phyloP scores from a whole-genome alignment of 192 early-diverging fungal species.

The Dimargaris cristalligena region DNA sequence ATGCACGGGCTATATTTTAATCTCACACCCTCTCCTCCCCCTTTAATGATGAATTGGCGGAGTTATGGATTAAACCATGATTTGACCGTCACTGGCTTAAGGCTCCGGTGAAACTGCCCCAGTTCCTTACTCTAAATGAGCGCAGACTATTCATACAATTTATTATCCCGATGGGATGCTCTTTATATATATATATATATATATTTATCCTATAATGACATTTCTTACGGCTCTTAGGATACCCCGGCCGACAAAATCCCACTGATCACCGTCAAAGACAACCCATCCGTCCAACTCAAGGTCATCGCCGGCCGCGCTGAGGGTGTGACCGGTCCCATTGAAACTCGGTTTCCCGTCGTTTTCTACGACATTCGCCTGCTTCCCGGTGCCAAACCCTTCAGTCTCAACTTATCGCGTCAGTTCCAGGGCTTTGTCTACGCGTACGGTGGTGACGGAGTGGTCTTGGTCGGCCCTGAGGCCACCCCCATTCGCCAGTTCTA shows the following conservation, averaged over 20 bases:
- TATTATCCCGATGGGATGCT: too few relatives aligned
- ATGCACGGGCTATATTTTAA: too few relatives aligned
- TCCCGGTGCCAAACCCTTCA: constrained; percentile 27
- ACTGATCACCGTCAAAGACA: constrained; percentile 27
- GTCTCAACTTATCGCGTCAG: constrained; percentile 29
- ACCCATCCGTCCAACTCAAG: constrained; percentile 34
- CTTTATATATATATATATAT: too few relatives aligned
- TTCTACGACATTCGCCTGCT: constrained; percentile 59
- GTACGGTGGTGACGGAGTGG: constrained; percentile 17
- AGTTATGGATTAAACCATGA: too few relatives aligned
- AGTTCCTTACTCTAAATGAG: too few relatives aligned
- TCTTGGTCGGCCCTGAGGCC: constrained; percentile 25
- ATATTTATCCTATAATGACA: too few relatives aligned
- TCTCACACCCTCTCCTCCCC: too few relatives aligned
- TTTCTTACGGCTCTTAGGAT: too few relatives aligned
- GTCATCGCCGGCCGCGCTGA: constrained; percentile 77
- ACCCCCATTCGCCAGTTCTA: constrained; percentile 20
- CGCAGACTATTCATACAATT: too few relatives aligned
- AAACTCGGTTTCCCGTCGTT: constrained; percentile 63
- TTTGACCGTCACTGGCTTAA: too few relatives aligned
- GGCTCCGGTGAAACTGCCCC: too few relatives aligned
- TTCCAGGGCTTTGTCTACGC: constrained; percentile 27
- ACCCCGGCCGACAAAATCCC: constrained; percentile 46
- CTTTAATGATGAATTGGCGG: too few relatives aligned
- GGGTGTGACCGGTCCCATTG: constrained; percentile 45